Evolutionary conservation across 306 rosid genomes (phyloP).

Genomic region (Vigna nakashimae): DNA sequence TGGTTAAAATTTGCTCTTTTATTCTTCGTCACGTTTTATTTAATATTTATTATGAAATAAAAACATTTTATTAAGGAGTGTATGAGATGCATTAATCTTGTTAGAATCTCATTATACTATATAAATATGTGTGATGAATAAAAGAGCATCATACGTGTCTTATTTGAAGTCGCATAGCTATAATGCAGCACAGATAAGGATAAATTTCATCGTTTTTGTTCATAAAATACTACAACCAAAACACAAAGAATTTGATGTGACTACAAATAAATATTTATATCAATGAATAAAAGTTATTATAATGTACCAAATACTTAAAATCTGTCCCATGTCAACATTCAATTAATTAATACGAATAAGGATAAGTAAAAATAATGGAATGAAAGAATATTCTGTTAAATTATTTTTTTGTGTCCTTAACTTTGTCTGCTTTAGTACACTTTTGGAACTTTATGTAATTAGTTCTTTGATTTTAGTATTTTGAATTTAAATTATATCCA

Average conservation of each 20-base stretch:
- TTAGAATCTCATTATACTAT: neutral
- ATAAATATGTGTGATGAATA: neutral
- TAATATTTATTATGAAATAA: too few species aligned
- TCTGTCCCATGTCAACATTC: neutral
- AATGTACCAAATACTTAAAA: neutral
- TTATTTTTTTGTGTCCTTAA: neutral
- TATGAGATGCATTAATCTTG: neutral
- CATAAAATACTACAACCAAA: neutral
- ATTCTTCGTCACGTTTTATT: too few species aligned
- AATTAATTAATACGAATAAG: neutral
- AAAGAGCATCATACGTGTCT: too few species aligned
- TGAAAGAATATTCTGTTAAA: neutral
- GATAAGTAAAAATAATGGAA: neutral
- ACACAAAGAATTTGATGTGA: neutral
- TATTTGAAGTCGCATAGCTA: too few species aligned
- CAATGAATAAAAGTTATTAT: neutral
- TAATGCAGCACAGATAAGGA: too few species aligned
- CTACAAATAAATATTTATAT: neutral
- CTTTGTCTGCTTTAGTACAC: neutral
- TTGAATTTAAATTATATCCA: too few species aligned
- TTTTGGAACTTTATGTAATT: too few species aligned
- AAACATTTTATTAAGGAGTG: neutral
- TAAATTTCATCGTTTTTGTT: neutral
- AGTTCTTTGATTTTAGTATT: too few species aligned
- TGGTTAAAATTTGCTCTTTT: too few species aligned